These are phyloP conservation scores for Xylariomycetidae sp. DNA, from an alignment of 2,329 filamentous ascomycete genomes.

Conservation along the genomic window DNA sequence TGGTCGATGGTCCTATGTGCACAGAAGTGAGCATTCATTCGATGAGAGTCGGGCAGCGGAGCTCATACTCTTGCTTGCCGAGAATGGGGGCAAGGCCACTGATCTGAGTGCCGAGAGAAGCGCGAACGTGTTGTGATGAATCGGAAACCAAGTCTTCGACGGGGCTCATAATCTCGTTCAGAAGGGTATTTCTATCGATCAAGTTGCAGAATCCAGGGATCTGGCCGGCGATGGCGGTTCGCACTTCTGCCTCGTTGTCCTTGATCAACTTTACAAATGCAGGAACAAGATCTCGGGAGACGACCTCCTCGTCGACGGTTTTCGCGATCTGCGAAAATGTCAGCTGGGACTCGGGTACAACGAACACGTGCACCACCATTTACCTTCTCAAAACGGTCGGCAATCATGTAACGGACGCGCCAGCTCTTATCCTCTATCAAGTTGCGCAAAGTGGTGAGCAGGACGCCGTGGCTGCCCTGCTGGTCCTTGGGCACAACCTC, in stretches of 20 bases:
- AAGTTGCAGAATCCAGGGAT: conserved; percentile 94
- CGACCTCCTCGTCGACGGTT: conserved; percentile 94
- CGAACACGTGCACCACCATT: conserved; percentile 3
- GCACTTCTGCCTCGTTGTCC: conserved; percentile 94
- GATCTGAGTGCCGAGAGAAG: conserved; percentile 92
- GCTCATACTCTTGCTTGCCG: conserved; percentile 85
- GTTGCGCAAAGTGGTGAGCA: conserved; percentile 83
- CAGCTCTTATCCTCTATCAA: conserved; percentile 99
- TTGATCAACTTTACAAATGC: conserved; percentile 97
- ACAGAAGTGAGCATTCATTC: conserved; percentile 13
- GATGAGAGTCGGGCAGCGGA: conserved; percentile 1
- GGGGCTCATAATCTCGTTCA: conserved; percentile 94
- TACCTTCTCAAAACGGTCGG: conserved; percentile 96
- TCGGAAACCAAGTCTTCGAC: conserved; percentile 96
- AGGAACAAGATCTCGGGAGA: conserved; percentile 87
- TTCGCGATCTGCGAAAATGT: conserved; percentile 71
- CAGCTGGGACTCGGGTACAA: conserved; percentile 7
- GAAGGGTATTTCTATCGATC: conserved; percentile 78
- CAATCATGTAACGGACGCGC: conserved; percentile 98
- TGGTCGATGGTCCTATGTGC: conserved; percentile 81
- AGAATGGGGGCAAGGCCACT: conserved; percentile 94
- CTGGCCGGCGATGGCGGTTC: conserved; percentile 93
- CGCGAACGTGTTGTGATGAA: conserved; percentile 92
- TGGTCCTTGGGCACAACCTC: conserved; percentile 98
- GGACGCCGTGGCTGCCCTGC: conserved; percentile 89